Conservation (phyloP, 306 rosid species). For the Abrus pulchellus region DNA sequence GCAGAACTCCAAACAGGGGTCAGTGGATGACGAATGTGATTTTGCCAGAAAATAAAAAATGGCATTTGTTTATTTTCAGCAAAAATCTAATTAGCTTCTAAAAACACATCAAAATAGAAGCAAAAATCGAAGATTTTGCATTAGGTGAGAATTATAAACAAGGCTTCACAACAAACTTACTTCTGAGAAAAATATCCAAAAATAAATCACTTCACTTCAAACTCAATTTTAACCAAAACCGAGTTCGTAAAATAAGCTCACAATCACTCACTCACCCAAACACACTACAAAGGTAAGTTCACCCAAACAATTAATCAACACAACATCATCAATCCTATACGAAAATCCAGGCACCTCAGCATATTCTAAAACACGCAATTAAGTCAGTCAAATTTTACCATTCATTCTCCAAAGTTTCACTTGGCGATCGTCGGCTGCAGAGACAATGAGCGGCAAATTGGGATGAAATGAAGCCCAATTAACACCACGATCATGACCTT, state of each 20-base stretch:
- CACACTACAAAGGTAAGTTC: background rate
- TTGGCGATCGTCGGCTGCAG: conserved; percentile 96
- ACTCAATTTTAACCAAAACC: background rate
- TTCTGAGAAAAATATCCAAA: background rate
- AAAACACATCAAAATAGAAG: background rate
- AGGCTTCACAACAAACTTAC: background rate
- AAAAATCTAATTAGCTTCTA: background rate
- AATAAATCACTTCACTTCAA: background rate
- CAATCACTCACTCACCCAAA: background rate
- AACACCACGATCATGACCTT: conserved; percentile 98
- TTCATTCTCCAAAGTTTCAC: conserved; percentile 97
- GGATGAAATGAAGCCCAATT: conserved; percentile 99
- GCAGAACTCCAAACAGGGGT: background rate
- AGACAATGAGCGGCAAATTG: conserved; percentile 85
- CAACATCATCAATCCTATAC: background rate
- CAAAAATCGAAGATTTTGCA: background rate
- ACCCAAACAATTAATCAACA: background rate
- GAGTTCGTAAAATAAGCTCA: too few species aligned
- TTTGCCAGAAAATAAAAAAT: background rate
- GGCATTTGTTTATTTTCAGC: background rate
- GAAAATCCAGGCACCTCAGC: conserved; percentile 1
- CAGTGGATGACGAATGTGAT: background rate
- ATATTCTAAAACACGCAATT: background rate
- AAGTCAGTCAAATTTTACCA: conserved; percentile 55
- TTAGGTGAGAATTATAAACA: background rate